These are phyloP conservation scores for Cladosporium phlei DNA, from an alignment of 2,329 filamentous ascomycete genomes.

Conservation along the genomic window DNA sequence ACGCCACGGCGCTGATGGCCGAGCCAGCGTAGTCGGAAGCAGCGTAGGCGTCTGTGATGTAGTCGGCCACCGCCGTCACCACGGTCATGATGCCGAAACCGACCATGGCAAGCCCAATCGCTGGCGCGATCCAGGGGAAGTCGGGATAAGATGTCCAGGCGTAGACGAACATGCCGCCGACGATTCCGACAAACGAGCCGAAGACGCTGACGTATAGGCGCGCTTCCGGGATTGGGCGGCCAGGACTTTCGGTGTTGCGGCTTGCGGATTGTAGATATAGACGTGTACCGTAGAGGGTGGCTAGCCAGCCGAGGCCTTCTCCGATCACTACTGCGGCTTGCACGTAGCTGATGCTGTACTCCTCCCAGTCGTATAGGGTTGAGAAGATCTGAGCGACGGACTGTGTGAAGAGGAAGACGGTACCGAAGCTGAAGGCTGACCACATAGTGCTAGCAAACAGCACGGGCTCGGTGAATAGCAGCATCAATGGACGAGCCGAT, in stretches of 20 bases:
- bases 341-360: conserved; percentile 42
- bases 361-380: conserved; percentile 37
- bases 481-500: conserved; percentile 32
- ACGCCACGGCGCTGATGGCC: conserved; percentile 45
- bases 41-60: conserved; percentile 48
- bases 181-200: conserved; percentile 43
- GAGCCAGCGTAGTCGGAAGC: conserved; percentile 44
- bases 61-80: conserved; percentile 44
- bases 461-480: conserved; percentile 48
- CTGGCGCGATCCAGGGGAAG: conserved; percentile 46
- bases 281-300: conserved; percentile 30
- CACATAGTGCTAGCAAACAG: conserved; percentile 46
- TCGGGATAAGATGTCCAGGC: conserved; percentile 44
- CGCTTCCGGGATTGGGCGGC: conserved; percentile 41
- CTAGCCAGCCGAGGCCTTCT: conserved; percentile 39
- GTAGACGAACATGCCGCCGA: conserved; percentile 49
- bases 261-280: conserved; percentile 40
- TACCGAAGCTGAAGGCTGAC: conserved; percentile 46
- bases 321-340: conserved; percentile 45
- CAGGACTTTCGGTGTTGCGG: conserved; percentile 34
- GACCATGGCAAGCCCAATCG: conserved; percentile 44
- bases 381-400: conserved; percentile 42
- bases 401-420: conserved; percentile 48
- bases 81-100: conserved; percentile 48
- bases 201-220: conserved; percentile 42